A percentile compares a stretch with the other conserved stretches of the same genome.
Evolutionary conservation across 2,329 filamentous ascomycete genomes (phyloP).

Genomic region (Mycogone perniciosa): DNA sequence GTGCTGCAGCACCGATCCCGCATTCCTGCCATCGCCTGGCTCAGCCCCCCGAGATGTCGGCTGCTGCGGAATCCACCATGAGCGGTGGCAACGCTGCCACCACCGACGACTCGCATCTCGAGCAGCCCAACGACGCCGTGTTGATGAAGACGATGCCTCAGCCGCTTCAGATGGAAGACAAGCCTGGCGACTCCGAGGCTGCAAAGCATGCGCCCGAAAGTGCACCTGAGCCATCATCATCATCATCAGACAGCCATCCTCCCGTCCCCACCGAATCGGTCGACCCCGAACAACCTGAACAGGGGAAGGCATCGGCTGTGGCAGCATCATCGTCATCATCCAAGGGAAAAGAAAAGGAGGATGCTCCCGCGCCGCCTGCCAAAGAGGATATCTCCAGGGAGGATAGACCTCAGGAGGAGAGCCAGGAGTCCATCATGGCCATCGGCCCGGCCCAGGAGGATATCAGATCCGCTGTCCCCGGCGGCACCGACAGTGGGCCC

Average conservation of each 20-base stretch:
- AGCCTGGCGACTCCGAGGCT: conserved; percentile 2
- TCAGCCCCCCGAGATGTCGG: conserved; percentile 23
- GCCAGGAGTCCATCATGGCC: conserved; percentile 32
- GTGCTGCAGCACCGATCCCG: conserved; percentile 20
- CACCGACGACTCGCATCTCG: conserved; percentile 25
- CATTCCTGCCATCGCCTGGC: conserved; percentile 17
- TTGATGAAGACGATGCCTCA: conserved; percentile 31
- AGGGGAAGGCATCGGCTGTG: conserved; percentile 16
- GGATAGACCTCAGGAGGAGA: conserved; percentile 12
- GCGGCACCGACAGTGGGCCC: conserved; percentile 28
- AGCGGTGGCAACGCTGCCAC: conserved; percentile 24
- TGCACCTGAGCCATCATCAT: not conserved
- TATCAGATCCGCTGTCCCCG: conserved; percentile 29
- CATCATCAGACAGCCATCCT: conserved; percentile 15
- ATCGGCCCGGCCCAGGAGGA: conserved; percentile 40
- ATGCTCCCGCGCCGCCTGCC: conserved; percentile 14
- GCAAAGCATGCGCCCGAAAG: not conserved
- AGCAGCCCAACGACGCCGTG: conserved; percentile 32
- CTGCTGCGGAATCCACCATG: conserved; percentile 28
- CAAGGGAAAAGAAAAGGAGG: conserved; percentile 31
- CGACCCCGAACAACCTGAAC: conserved; percentile 17
- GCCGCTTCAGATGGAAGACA: conserved; percentile 5
- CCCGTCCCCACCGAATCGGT: conserved; percentile 15
- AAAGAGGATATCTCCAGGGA: conserved; percentile 19
- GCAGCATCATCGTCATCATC: conserved; percentile 17